Evolutionary conservation across 495 filamentous ascomycete genomes (phyloP), one percentile per base, ranked within the genome.

Genomic region (Hypoxylon fragiforme): DNA sequence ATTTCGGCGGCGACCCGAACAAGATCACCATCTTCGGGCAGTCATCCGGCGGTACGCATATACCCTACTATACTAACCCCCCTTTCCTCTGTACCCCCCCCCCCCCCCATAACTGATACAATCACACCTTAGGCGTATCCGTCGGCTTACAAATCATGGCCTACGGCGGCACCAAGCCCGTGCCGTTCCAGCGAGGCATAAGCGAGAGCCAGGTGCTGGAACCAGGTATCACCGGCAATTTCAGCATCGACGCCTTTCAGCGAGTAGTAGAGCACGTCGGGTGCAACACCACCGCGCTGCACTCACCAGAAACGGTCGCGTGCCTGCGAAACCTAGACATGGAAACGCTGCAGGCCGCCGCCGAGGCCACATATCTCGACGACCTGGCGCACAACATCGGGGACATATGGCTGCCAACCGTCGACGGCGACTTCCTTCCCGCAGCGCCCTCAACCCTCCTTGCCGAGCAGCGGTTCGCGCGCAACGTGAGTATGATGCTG

Each of bases 11-110:
- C 14, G 75, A 85, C 54, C 69, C 79, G 2, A 39, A 65, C 0
- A 72, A 69, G 15, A 79, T 85, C 55, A 75, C 73, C 0, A 75
- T 85, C 44, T 78, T 75, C 37, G 84, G 82, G 9, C 78, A 84
- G 53, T 79, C 74, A 14, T 81, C 80, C 6, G 79, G 80, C 2
- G 71, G 72, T 52, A 55, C 20, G 46, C 39, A 2, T 1, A 6
- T 18, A 14, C 12, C 3, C 9, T n/a, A n/a, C n/a, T n/a, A n/a
- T n/a, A n/a, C n/a, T n/a, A n/a, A n/a, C n/a, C n/a, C n/a, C n/a
- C n/a, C n/a, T n/a, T n/a, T n/a, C n/a, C n/a, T n/a, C n/a, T n/a
- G n/a, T n/a, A n/a, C 31, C 12, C n/a, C 31, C 31, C n/a, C 31
- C 3, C 7, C 5, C 21, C 20, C 2, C 7, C 18, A 30, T 28